Evolutionary conservation across 2,329 filamentous ascomycete genomes (phyloP).

Genomic region (Blastomyces gilchristii): DNA sequence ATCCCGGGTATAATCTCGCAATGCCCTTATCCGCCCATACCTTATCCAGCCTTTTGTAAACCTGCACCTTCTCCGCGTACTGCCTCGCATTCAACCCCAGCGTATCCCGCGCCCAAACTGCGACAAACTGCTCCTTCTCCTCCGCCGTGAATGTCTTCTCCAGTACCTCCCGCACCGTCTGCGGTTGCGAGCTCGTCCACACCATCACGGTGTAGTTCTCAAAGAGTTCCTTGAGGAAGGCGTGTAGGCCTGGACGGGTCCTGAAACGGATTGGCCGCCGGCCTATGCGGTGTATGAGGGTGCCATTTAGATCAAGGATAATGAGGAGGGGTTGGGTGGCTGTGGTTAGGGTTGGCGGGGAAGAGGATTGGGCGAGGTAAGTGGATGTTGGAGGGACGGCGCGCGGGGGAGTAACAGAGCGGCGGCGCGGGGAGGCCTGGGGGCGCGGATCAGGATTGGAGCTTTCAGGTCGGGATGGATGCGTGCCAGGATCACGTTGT

Average conservation of each 20-base stretch:
- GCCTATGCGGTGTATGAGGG: constrained; percentile 62
- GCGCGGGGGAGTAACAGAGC: constrained; percentile 22
- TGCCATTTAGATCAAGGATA: constrained; percentile 88
- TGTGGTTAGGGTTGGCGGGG: constrained; percentile 34
- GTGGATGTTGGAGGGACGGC: constrained; percentile 49
- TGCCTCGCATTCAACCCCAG: constrained; percentile 57
- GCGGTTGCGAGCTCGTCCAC: constrained; percentile 74
- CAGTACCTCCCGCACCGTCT: constrained; percentile 56
- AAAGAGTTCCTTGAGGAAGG: constrained; percentile 66
- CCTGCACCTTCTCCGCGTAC: constrained; percentile 63
- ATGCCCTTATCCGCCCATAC: constrained; percentile 53
- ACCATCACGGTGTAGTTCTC: constrained; percentile 69
- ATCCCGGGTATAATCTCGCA: constrained; percentile 26
- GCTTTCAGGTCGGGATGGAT: not conserved
- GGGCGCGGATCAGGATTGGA: not conserved
- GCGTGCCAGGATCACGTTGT: not conserved
- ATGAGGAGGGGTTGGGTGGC: constrained; percentile 59
- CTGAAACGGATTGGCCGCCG: constrained; percentile 47
- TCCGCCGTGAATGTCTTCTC: constrained; percentile 48
- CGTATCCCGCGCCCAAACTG: constrained; percentile 66
- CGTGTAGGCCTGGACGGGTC: constrained; percentile 54
- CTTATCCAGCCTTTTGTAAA: constrained; percentile 72
- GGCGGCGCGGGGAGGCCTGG: not conserved
- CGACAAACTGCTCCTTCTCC: constrained; percentile 49
- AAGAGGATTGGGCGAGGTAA: constrained; percentile 51